Evolutionary conservation across 2,329 filamentous ascomycete genomes (phyloP).

Genomic region (Chaetomium olivaceum): DNA sequence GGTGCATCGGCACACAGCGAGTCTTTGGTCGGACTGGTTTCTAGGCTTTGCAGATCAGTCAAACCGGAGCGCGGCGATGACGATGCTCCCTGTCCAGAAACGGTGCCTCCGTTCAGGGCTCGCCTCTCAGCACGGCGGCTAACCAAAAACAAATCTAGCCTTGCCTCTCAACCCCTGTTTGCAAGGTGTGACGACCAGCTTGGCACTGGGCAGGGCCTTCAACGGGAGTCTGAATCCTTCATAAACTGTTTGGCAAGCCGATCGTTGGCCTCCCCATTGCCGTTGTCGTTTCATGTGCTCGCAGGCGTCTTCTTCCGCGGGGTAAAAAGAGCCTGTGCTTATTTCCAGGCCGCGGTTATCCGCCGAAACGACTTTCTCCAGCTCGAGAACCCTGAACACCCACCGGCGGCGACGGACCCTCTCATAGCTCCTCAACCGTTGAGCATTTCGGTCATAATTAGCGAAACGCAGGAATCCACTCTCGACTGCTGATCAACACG

Average conservation of each 20-base stretch:
- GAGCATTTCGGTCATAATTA: background rate
- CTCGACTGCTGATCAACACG: conserved; percentile 23
- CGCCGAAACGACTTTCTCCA: background rate
- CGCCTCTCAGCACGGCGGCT: background rate
- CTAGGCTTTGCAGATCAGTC: conserved; percentile 28
- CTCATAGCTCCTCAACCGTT: background rate
- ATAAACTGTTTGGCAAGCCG: background rate
- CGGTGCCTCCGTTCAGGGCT: conserved; percentile 16
- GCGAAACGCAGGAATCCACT: conserved; percentile 15
- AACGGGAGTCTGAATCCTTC: conserved; percentile 12
- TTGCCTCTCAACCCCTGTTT: conserved; percentile 24
- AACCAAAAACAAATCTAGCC: conserved; percentile 9
- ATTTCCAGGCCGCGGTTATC: background rate
- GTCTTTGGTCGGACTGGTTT: conserved; percentile 21
- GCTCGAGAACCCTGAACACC: background rate
- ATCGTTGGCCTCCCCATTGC: background rate
- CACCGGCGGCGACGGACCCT: background rate
- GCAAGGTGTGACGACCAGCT: conserved; percentile 8
- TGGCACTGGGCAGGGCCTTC: background rate
- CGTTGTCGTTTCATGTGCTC: background rate
- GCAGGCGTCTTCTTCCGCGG: background rate
- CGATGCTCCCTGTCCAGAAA: conserved; percentile 12
- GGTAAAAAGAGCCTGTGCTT: background rate
- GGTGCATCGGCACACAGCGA: background rate
- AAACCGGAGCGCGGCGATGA: conserved; percentile 22